Base-by-base conservation (phyloP, 306 rosid genomes). In the Lagenaria siceraria region DNA sequence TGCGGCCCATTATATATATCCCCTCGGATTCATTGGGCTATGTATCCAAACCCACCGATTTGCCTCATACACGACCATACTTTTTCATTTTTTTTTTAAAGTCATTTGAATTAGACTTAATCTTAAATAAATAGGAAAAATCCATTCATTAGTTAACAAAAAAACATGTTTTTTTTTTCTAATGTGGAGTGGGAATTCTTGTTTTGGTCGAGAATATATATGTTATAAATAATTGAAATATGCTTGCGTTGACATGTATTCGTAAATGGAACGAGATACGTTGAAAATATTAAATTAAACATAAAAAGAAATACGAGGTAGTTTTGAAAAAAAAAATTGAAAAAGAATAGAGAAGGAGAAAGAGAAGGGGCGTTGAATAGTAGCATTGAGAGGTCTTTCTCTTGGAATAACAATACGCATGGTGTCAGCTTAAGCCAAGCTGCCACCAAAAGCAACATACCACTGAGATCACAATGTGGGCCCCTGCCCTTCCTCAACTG, bases 391-490 rank as follows among this genome's bases (percentile, higher is more conserved):
- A 80, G 71, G 88, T 84, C 88, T 76, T 27, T 80, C 81, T 82
- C 87, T 60, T 51, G 31, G 24, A 8, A 75, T 59, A 29, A 38
- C 35, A 10, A 72, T 72, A 46, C 40, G 60, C 77, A 51, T 72
- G 64, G 74, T 84, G 88, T 84, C 85, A 82, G 88, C 71, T 58
- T 54, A 78, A 72, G 81, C 83, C 36, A 72, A 80, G 86, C 87
- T 85, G 87, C 90, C 31, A 60, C 56, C 76, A 83, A 90, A 86
- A 88, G 88, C 89, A 90, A 84, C 90, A 78, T 83, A 64, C 81
- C 92, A 80, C 87, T 85, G 88, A 83, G 88, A 87, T 85, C 40
- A 42, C 53, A 80, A 74, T 60, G 83, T 78, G 87, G 88, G 78
- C 72, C 89, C 84, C 43, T 27, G 1, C 25, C 25, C 25, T 31